These are phyloP conservation scores for Linum tenue DNA, from an alignment of 345 rosid genomes.

Conservation along the genomic window DNA sequence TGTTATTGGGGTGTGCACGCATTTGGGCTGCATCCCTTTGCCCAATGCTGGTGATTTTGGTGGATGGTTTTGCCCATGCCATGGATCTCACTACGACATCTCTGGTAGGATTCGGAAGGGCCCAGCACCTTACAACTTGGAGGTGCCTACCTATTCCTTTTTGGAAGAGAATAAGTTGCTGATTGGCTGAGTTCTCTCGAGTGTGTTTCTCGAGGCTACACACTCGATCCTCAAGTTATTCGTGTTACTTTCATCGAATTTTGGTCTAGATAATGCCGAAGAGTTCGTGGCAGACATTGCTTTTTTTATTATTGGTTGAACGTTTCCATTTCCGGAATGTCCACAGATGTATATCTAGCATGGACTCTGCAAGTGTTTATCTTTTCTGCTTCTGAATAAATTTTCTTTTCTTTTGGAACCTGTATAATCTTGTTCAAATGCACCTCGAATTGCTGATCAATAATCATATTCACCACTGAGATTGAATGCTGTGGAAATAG, in stretches of 20 bases:
- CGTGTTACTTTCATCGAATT: neutral
- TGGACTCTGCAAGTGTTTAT: neutral
- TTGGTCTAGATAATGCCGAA: neutral
- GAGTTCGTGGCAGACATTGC: neutral
- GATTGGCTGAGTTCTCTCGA: neutral
- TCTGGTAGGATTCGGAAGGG: constrained; percentile 5
- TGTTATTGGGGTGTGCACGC: constrained; percentile 3
- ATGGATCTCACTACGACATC: constrained; percentile 5
- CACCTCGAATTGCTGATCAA: neutral
- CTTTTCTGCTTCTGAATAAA: neutral
- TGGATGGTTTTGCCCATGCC: constrained; percentile 6
- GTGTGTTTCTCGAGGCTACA: too few relatives aligned
- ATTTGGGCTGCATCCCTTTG: constrained; percentile 5
- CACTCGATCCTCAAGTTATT: neutral
- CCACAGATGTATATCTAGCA: neutral
- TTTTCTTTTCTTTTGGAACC: neutral
- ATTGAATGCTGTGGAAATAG: neutral
- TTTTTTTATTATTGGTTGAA: neutral
- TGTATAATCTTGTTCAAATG: neutral
- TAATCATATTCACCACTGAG: neutral
- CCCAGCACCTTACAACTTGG: constrained; percentile 3
- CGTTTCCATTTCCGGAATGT: neutral
- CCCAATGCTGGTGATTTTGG: constrained; percentile 7
- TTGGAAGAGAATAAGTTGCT: constrained; percentile 3
- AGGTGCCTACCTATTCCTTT: constrained; percentile 5